Conservation (phyloP, 805 yeast species). For the Candida silvatica region DNA sequence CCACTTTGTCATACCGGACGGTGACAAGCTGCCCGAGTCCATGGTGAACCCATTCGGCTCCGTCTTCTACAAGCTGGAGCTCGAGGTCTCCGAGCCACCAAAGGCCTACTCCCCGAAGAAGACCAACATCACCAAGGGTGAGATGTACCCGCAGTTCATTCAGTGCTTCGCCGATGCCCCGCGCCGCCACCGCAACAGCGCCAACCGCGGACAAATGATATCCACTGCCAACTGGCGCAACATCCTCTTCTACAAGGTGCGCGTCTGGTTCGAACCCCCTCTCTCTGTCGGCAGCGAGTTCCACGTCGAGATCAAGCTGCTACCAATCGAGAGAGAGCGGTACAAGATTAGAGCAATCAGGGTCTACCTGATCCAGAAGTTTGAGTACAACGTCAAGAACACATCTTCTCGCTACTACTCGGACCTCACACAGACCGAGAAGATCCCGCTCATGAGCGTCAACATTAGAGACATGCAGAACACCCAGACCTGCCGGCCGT, state of each 20-base stretch:
- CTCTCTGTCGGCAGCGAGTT: conserved; percentile 13
- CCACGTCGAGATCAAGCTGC: conserved; percentile 11
- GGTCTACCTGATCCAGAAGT: conserved; percentile 16
- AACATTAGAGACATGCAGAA: conserved; percentile 3
- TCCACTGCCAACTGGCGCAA: conserved; percentile 26
- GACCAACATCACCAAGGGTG: neutral
- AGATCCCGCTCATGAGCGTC: conserved; percentile 9
- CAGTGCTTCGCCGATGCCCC: conserved; percentile 9
- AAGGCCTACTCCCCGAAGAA: neutral
- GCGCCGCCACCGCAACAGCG: neutral
- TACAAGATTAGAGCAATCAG: conserved; percentile 16
- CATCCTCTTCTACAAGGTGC: conserved; percentile 16
- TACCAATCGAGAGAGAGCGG: conserved; percentile 15
- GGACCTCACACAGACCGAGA: conserved; percentile 9
- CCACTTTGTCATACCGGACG: conserved; percentile 18
- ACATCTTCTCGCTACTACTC: conserved; percentile 2
- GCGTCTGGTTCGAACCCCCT: conserved; percentile 10
- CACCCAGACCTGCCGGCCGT: conserved; percentile 2
- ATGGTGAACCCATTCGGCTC: conserved; percentile 14
- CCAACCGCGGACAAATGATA: conserved; percentile 9
- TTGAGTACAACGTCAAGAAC: conserved; percentile 8
- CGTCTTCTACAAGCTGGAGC: conserved; percentile 11
- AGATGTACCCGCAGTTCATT: conserved; percentile 7
- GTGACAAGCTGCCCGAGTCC: conserved; percentile 17
- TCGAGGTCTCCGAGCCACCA: conserved; percentile 5